Evolutionary conservation across 129 eudicot genomes (phyloP).

Genomic region (Apium graveolens): DNA sequence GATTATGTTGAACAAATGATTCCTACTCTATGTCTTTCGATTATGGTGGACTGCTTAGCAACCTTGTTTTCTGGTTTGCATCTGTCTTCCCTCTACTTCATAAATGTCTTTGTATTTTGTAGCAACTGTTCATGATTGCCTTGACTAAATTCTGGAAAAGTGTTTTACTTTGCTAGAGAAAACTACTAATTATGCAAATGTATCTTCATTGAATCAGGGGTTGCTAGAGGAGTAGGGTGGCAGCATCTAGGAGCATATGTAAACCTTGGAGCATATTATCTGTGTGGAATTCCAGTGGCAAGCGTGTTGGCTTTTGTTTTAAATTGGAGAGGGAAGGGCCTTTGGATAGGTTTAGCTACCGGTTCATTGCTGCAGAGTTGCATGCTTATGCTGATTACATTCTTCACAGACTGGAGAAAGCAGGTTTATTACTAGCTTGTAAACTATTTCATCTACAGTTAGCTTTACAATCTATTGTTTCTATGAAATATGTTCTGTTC

Average conservation of each 20-base stretch:
- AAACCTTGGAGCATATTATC: constrained; percentile 49
- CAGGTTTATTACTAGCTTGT: constrained; percentile 29
- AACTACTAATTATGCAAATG: background rate
- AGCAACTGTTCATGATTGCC: background rate
- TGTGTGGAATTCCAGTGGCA: constrained; percentile 59
- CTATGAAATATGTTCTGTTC: background rate
- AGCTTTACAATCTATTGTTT: background rate
- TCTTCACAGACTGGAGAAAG: constrained; percentile 50
- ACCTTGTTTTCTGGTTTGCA: constrained; percentile 29
- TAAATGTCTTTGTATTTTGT: background rate
- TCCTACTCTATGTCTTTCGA: constrained; percentile 30
- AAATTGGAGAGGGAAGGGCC: constrained; percentile 47
- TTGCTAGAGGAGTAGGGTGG: constrained; percentile 78
- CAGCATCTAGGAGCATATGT: constrained; percentile 73
- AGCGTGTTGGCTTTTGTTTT: constrained; percentile 40
- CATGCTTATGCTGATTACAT: constrained; percentile 27
- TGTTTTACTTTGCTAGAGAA: background rate
- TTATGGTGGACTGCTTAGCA: constrained; percentile 23
- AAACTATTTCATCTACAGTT: background rate
- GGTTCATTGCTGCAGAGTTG: constrained; percentile 42
- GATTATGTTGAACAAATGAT: constrained; percentile 23
- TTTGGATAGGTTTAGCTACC: constrained; percentile 51
- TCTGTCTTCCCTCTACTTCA: background rate
- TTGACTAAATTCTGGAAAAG: background rate
- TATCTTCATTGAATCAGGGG: constrained; percentile 27